Conservation (phyloP, 768 basidiomycete genomes). For the Lepiota brunneoincarnata region DNA sequence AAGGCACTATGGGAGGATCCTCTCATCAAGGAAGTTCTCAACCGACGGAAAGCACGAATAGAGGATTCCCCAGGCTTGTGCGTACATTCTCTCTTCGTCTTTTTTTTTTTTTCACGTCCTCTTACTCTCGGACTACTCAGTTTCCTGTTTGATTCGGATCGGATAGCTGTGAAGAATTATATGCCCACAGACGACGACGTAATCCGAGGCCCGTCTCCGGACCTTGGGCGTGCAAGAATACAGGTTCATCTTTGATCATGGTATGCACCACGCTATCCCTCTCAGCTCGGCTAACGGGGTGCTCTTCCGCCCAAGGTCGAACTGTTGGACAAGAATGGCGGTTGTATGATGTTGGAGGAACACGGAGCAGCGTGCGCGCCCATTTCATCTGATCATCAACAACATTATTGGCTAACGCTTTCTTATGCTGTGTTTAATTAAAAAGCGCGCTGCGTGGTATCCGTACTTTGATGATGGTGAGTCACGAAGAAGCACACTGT, state of each 20-base stretch:
- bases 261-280: conserved; percentile 31
- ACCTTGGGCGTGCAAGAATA: conserved; percentile 82
- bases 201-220: conserved; percentile 71
- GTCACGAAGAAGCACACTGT: conserved; percentile 14
- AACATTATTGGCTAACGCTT: conserved; percentile 4
- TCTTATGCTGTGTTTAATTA: conserved; percentile 1
- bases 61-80: conserved; percentile 78
- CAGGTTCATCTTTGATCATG: conserved; percentile 59
- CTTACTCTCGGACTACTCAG: conserved; percentile 30
- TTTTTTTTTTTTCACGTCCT: conserved; percentile 4
- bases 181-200: conserved; percentile 76
- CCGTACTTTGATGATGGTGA: conserved; percentile 76
- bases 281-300: not conserved
- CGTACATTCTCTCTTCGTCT: conserved; percentile 25
- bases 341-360: conserved; percentile 81
- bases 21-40: conserved; percentile 58
- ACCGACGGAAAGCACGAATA: conserved; percentile 48
- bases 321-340: conserved; percentile 72
- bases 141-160: conserved; percentile 67
- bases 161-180: conserved; percentile 61
- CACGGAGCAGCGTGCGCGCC: conserved; percentile 56
- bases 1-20: conserved; percentile 67
- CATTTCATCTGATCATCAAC: conserved; percentile 1
- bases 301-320: conserved; percentile 34
- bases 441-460: conserved; percentile 71